Percentiles rank a stretch among this genome's conserved stretches.
Conservation (phyloP, 2,329 filamentous ascomycete species). For the Shiraia bambusicola region DNA sequence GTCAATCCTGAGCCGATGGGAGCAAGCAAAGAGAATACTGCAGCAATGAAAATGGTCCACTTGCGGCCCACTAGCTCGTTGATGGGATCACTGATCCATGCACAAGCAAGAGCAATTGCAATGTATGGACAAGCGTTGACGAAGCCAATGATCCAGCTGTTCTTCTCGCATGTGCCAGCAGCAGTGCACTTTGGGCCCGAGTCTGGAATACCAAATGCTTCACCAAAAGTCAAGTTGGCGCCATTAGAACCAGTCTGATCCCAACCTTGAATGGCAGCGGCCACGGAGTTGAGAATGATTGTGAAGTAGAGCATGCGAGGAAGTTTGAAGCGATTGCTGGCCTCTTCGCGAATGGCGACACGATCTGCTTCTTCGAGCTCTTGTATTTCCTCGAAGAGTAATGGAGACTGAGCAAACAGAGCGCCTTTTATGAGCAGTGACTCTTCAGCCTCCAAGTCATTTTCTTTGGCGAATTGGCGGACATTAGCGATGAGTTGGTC, state of each 20-base stretch:
- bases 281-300: conserved; percentile 67
- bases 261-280: conserved; percentile 68
- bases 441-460: conserved; percentile 60
- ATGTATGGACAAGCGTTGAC: conserved; percentile 37
- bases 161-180: conserved; percentile 32
- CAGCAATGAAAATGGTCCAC: conserved; percentile 38
- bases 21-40: conserved; percentile 38
- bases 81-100: conserved; percentile 31
- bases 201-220: conserved; percentile 34
- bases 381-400: conserved; percentile 62
- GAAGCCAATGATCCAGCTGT: conserved; percentile 38
- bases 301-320: conserved; percentile 65
- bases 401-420: conserved; percentile 70
- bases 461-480: conserved; percentile 61
- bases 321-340: conserved; percentile 61
- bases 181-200: conserved; percentile 21
- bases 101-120: conserved; percentile 31
- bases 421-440: conserved; percentile 59
- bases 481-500: conserved; percentile 58
- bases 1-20: conserved; percentile 40
- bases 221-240: conserved; percentile 62
- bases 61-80: conserved; percentile 36
- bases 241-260: conserved; percentile 58
- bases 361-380: conserved; percentile 65
- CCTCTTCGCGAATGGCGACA: conserved; percentile 60